Evolutionary conservation across 805 yeast species (phyloP).

Genomic region (Pichia insulana): DNA sequence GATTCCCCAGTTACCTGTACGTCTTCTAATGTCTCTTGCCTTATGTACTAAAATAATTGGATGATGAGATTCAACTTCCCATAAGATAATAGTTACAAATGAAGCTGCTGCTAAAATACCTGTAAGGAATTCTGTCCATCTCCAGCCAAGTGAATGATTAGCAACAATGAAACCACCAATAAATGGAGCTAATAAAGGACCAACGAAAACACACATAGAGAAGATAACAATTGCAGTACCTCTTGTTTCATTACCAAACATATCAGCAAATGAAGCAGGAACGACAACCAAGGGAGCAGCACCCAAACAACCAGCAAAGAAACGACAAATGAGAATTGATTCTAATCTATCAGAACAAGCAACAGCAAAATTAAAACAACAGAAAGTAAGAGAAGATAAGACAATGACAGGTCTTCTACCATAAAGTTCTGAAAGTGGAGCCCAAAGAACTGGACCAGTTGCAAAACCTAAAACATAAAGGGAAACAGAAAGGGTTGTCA

Average conservation of each 20-base stretch:
- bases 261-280: constrained; percentile 81
- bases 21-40: constrained; percentile 52
- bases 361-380: constrained; percentile 57
- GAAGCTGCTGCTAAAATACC: constrained; percentile 48
- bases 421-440: constrained; percentile 72
- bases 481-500: constrained; percentile 69
- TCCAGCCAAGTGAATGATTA: constrained; percentile 58
- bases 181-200: constrained; percentile 80
- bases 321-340: constrained; percentile 67
- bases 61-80: constrained; percentile 62
- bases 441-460: constrained; percentile 86
- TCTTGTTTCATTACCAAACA: constrained; percentile 55
- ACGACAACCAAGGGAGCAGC: constrained; percentile 81
- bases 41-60: constrained; percentile 55
- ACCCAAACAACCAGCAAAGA: constrained; percentile 73
- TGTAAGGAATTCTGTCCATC: constrained; percentile 71
- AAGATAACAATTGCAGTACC: constrained; percentile 72
- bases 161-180: constrained; percentile 60
- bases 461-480: constrained; percentile 91
- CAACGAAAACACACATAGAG: constrained; percentile 63
- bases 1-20: constrained; percentile 77
- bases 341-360: constrained; percentile 77
- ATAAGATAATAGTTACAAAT: constrained; percentile 31
- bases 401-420: constrained; percentile 62
- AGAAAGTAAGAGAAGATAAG: constrained; percentile 46